Conservation (phyloP, 148 eudicot genomes). For the Chenopodium suecicum region DNA sequence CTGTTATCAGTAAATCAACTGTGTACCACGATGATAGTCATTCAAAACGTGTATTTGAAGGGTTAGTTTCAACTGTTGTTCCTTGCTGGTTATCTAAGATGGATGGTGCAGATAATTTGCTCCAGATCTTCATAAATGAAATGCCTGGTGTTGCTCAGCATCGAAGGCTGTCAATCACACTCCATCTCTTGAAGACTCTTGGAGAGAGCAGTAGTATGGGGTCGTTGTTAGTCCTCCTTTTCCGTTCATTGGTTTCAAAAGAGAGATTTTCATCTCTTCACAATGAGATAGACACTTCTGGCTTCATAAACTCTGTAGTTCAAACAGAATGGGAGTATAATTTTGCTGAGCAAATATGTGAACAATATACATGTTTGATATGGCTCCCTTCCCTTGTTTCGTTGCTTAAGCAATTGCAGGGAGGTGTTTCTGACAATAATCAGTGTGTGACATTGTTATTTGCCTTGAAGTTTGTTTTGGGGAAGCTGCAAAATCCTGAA, state of each 20-base stretch:
- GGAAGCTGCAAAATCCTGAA: conserved; percentile 83
- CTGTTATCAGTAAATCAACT: conserved; percentile 63
- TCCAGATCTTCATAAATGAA: conserved; percentile 72
- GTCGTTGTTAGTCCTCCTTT: conserved; percentile 68
- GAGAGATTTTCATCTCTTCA: conserved; percentile 28
- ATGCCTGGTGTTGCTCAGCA: conserved; percentile 74
- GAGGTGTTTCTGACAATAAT: conserved; percentile 32
- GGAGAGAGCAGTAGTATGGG: conserved; percentile 79
- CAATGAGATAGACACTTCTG: conserved; percentile 33
- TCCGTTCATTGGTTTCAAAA: conserved; percentile 63
- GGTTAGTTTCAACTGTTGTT: conserved; percentile 66
- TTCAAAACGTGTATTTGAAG: conserved; percentile 79
- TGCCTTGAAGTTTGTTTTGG: conserved; percentile 59
- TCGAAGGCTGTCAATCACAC: conserved; percentile 62
- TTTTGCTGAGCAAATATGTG: conserved; percentile 62
- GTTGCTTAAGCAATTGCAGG: conserved; percentile 53
- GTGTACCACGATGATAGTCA: conserved; percentile 70
- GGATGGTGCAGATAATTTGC: conserved; percentile 45
- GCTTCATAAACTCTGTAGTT: conserved; percentile 29
- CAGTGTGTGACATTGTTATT: conserved; percentile 45
- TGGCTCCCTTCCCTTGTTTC: conserved; percentile 87
- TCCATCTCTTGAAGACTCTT: conserved; percentile 67
- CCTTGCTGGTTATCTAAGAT: conserved; percentile 46
- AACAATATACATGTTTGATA: conserved; percentile 69
- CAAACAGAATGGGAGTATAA: conserved; percentile 70